These are phyloP conservation scores for Neurospora sp. DNA, from an alignment of 2,329 filamentous ascomycete genomes.

Conservation along the genomic window DNA sequence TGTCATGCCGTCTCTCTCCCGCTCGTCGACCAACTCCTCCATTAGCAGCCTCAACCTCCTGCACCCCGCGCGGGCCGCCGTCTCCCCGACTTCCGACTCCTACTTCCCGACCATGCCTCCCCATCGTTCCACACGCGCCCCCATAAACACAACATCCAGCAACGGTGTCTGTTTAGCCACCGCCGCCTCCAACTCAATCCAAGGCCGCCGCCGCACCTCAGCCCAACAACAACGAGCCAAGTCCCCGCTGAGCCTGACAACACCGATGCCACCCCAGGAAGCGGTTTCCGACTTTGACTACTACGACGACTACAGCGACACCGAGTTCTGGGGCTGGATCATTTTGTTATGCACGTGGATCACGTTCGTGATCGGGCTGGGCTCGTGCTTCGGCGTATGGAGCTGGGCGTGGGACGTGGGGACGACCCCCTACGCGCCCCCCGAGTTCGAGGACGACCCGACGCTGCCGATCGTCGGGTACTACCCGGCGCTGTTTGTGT, in stretches of 20 bases:
- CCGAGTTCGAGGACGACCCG: conserved; percentile 88
- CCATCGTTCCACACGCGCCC: conserved; percentile 13
- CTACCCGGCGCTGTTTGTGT: conserved; percentile 86
- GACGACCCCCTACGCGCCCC: conserved; percentile 88
- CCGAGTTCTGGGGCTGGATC: conserved; percentile 97
- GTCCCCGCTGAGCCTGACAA: conserved; percentile 49
- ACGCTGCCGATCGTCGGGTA: conserved; percentile 94
- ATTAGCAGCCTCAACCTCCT: conserved; percentile 18
- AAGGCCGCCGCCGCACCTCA: conserved; percentile 33
- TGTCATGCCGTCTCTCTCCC: background rate
- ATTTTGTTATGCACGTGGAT: conserved; percentile 86
- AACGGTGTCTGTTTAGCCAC: conserved; percentile 11
- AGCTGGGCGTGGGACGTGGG: conserved; percentile 99
- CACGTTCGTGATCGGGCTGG: conserved; percentile 94
- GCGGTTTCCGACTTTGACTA: conserved; percentile 12
- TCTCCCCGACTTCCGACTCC: conserved; percentile 44
- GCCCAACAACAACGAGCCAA: conserved; percentile 40
- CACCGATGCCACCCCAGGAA: conserved; percentile 37
- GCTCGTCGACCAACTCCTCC: conserved; percentile 21
- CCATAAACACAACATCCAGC: conserved; percentile 7
- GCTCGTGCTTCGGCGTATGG: conserved; percentile 89
- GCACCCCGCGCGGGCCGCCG: conserved; percentile 28
- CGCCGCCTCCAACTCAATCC: conserved; percentile 28
- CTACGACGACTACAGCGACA: conserved; percentile 74
- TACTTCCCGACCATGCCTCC: background rate